Evolutionary conservation across 2,329 filamentous ascomycete genomes (phyloP).

Genomic region (Aspergillus sp.): DNA sequence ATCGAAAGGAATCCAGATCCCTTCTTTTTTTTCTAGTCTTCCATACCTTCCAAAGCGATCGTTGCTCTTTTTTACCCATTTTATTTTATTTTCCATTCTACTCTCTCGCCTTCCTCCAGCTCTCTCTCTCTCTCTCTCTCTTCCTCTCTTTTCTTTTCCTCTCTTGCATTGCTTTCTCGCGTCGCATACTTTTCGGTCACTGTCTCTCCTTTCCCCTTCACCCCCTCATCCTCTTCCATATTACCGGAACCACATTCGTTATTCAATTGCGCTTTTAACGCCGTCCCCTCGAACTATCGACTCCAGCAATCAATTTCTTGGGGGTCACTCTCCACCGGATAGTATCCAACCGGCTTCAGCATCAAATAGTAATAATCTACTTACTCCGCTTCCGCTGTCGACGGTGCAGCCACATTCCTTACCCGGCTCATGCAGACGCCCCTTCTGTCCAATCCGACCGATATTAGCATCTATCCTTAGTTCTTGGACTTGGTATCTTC

Average conservation of each 20-base stretch:
- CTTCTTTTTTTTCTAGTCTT: constrained; percentile 14
- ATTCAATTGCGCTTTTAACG: constrained; percentile 11
- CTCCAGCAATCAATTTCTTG: constrained; percentile 7
- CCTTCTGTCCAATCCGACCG: constrained; percentile 16
- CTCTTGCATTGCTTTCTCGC: constrained; percentile 6
- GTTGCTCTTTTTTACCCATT: constrained; percentile 9
- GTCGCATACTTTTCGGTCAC: constrained; percentile 7
- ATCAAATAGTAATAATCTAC: background rate
- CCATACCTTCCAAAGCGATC: constrained; percentile 9
- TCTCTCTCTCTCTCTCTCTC: background rate
- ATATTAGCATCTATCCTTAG: constrained; percentile 8
- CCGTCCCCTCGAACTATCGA: constrained; percentile 8
- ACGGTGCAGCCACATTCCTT: constrained; percentile 25
- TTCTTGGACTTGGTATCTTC: background rate
- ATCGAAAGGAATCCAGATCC: constrained; percentile 23
- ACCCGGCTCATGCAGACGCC: constrained; percentile 15
- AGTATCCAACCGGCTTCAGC: constrained; percentile 8
- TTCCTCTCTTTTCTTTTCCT: constrained; percentile 8
- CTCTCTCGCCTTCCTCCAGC: background rate
- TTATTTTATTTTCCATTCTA: constrained; percentile 1
- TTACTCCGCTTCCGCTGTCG: constrained; percentile 15
- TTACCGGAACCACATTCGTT: too few relatives aligned
- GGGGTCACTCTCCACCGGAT: constrained; percentile 5
- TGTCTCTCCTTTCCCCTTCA: constrained; percentile 1
- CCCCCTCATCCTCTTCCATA: background rate